Evolutionary conservation across 208 protist species (phyloP), one percentile per base, ranked within the genome.

Genomic region (Trypanosoma caninum): DNA sequence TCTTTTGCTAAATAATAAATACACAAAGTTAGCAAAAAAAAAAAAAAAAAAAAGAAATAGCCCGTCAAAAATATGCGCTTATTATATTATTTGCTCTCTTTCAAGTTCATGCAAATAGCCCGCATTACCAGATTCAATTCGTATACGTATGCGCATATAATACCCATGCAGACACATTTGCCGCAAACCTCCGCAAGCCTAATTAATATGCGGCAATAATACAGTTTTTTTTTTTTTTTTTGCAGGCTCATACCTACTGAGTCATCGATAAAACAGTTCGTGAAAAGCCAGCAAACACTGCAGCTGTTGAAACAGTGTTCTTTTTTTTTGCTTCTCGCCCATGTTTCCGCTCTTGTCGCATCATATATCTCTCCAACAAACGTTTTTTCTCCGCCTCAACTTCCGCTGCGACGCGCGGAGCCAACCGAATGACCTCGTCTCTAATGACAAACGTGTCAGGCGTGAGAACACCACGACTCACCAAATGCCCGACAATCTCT

Each of bases 331-430:
- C 16, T 18, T 20, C 30, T 14, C 35, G 23, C n/a, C 30, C 30
- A 41, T 40, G 8, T 23, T 34, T 20, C n/a, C 53, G 33, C 20
- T 53, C 30, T 20, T 50, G 46, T 1, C 41, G 25, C 18, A 42
- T 34, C 23, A 23, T 8, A 3, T 40, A 18, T 2, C 62, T 60
- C 13, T 38, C 27, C n/a, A 67, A 65, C 13, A 68, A 42, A 23
- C 69, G 61, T 20, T 27, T 37, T 16, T 31, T 45, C 58, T 78
- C 76, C 11, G 46, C 51, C 16, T 70, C 61, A 47, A 87, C 63
- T 18, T 64, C 76, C 13, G 41, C 68, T 5, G 44, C 42, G 9
- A 87, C 81, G 14, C 81, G 70, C 28, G 81, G 81, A 7, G 81
- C 73, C 7, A 25, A 10, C 2, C 0, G 13, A 14, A 87, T 42